Evolutionary conservation across 495 filamentous ascomycete species (phyloP), one percentile per base, ranked within the genome.

Genomic region (Aspergillus sclerotioniger): DNA sequence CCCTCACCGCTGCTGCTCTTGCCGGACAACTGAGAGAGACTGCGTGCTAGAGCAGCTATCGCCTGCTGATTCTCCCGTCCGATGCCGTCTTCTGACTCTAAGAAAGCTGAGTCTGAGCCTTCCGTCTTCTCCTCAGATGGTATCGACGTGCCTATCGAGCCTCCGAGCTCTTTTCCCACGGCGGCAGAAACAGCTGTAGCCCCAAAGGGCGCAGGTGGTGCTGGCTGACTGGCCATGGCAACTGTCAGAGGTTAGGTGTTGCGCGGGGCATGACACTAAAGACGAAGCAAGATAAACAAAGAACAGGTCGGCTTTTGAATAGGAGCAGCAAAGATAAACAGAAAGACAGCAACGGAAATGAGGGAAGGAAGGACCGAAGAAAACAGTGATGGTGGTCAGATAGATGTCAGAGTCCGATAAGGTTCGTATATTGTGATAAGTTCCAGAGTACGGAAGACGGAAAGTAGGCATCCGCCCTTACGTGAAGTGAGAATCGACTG

Each of bases 31-130:
- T 64, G 65, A 0, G 78, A 80, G 25, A 82, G 52, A 28, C 67
- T 71, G 0, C 71, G 69, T 16, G 78, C 79, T 8, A 80, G 62
- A 0, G 65, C 54, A 9, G 70, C 69, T 13, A 81, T 77, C 46
- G 74, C 65, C 19, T 67, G 43, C 25, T 69, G 56, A 9, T 47
- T 59, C 51, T 73, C 63, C 6, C 59, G 63, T 47, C 64, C 68
- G 29, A 68, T 59, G 10, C 57, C 63, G 28, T 71, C 55, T 17
- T 73, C 68, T 16, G 56, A 64, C 2, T 59, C 60, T 4, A 33
- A 50, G 7, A 32, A 60, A 16, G 60, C 57, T 9, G 62, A 62
- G 10, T 70, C 59, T 6, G 62, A 58, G 19, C 60, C 58, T 8
- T 60, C 50, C 35, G 54, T 29, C 35, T 61, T 65, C 35, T 63